phyloP scores from a whole-genome alignment of 768 basidiomycete species.

The Lentinula lateritia region DNA sequence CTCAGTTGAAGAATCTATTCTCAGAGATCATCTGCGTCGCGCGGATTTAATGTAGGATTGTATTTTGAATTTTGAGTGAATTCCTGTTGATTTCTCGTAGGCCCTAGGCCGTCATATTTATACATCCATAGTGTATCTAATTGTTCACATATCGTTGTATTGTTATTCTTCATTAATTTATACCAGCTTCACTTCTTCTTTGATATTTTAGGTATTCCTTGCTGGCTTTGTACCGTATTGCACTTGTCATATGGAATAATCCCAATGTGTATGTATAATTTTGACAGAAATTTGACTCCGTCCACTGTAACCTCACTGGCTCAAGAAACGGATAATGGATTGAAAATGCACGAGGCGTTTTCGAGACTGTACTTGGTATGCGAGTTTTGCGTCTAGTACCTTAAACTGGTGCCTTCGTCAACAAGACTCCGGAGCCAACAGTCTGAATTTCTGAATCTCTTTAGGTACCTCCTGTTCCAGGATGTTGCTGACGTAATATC shows the following conservation, averaged over 20 bases:
- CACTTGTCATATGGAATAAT: too few relatives aligned
- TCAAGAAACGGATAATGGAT: too few relatives aligned
- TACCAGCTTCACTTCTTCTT: background rate
- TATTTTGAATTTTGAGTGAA: background rate
- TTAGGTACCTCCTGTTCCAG: background rate
- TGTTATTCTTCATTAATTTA: background rate
- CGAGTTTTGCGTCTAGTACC: too few relatives aligned
- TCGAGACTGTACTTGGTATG: too few relatives aligned
- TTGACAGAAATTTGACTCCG: too few relatives aligned
- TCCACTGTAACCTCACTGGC: too few relatives aligned
- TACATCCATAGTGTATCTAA: background rate
- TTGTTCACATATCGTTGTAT: background rate
- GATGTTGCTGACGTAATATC: background rate
- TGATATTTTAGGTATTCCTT: background rate
- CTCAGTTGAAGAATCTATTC: conserved; percentile 66
- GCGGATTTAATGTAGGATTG: conserved; percentile 58
- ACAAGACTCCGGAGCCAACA: too few relatives aligned
- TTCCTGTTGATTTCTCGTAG: background rate
- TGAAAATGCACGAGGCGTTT: too few relatives aligned
- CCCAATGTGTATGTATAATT: too few relatives aligned
- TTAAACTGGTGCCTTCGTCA: too few relatives aligned
- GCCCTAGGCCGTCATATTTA: background rate
- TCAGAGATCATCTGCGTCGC: conserved; percentile 62
- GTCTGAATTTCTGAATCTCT: too few relatives aligned
- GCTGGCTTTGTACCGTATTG: background rate